A percentile compares a stretch with the other conserved stretches of the same genome.
Conservation (phyloP, 108 stramenopile genomes). For the Skeletonema tropicum region DNA sequence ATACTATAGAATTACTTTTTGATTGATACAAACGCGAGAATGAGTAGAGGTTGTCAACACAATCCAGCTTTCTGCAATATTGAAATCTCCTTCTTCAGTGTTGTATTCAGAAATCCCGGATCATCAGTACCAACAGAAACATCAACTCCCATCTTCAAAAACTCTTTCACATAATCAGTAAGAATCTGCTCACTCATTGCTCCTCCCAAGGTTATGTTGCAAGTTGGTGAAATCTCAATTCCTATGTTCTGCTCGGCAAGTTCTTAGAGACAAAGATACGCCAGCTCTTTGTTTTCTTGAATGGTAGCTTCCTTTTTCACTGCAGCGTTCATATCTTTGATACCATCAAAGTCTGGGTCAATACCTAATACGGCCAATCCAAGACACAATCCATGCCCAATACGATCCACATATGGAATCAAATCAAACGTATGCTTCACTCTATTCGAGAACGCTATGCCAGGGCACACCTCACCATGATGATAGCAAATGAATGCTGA, state of each 20-base stretch:
- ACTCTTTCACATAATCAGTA: constrained; percentile 21
- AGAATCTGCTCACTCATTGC: constrained; percentile 11
- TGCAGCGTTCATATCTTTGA: neutral
- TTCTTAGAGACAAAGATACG: constrained; percentile 23
- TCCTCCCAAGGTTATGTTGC: constrained; percentile 35
- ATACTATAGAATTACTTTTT: no score
- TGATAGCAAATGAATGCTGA: constrained; percentile 29
- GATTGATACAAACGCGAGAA: no score
- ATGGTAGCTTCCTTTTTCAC: neutral
- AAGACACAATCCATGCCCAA: constrained; percentile 37
- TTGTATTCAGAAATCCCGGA: constrained; percentile 30
- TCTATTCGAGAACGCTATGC: constrained; percentile 20
- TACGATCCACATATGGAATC: constrained; percentile 27
- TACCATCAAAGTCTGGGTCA: constrained; percentile 10
- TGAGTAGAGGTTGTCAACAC: neutral
- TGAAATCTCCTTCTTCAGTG: constrained; percentile 20
- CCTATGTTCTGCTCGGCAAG: constrained; percentile 24
- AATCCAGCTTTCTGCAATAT: constrained; percentile 13
- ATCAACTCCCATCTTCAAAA: constrained; percentile 25
- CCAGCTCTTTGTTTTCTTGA: constrained; percentile 20
- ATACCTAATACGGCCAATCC: constrained; percentile 28
- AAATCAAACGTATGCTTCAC: constrained; percentile 25
- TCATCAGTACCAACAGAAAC: constrained; percentile 45
- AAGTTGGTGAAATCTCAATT: constrained; percentile 33
- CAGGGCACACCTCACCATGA: constrained; percentile 34